Conservation (phyloP, 192 early-diverging fungal genomes). For the Umbelopsis sp. region DNA sequence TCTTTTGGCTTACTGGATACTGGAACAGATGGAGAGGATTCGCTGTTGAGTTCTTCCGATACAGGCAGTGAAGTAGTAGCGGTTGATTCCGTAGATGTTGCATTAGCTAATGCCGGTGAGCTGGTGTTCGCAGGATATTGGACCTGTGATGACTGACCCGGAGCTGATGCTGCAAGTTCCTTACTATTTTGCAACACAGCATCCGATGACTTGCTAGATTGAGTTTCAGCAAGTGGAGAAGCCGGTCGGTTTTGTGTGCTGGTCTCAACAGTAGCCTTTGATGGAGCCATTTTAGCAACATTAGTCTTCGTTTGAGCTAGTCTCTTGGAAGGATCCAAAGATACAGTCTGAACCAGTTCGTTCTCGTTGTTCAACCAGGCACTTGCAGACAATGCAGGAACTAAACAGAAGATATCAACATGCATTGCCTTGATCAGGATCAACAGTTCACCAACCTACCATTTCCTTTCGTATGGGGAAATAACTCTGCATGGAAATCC, state of each 20-base stretch:
- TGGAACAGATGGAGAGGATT: not conserved
- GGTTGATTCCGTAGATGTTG: not conserved
- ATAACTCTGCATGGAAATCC: constrained; percentile 86
- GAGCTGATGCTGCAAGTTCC: too few relatives aligned
- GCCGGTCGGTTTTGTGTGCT: not conserved
- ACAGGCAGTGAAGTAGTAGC: not conserved
- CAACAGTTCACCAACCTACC: constrained; percentile 17
- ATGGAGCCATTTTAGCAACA: not conserved
- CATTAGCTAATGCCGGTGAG: not conserved
- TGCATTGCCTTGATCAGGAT: not conserved
- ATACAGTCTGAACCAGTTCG: constrained; percentile 37
- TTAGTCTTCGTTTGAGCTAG: not conserved
- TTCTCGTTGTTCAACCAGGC: constrained; percentile 66
- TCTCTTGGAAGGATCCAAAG: constrained; percentile 54
- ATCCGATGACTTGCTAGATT: too few relatives aligned
- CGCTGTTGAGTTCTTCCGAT: not conserved
- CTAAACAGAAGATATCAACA: constrained; percentile 19
- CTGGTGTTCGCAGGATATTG: too few relatives aligned
- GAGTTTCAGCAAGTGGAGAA: not conserved
- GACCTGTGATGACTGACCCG: too few relatives aligned
- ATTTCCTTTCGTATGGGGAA: constrained; percentile 74
- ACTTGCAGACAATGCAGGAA: constrained; percentile 51
- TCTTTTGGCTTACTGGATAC: constrained; percentile 4
- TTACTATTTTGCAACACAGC: too few relatives aligned
- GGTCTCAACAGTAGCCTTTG: not conserved